Evolutionary conservation across 2,329 filamentous ascomycete genomes (phyloP).

Genomic region (Aspergillaceae sp.): DNA sequence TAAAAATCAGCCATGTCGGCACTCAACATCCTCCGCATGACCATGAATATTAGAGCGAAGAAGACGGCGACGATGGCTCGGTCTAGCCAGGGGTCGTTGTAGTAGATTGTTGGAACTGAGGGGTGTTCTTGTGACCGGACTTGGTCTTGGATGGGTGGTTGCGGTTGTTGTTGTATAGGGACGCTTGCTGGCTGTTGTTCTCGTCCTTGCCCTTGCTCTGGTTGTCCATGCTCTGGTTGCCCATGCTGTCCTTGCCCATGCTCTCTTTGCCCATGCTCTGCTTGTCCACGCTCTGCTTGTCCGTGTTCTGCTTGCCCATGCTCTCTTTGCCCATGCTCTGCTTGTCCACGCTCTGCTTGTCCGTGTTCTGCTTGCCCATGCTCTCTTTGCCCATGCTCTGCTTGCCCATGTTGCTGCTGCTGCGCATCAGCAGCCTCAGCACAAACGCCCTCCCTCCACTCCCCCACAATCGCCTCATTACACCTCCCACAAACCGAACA

Average conservation of each 20-base stretch:
- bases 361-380: no score
- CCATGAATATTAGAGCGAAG: constrained; percentile 60
- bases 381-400: no score
- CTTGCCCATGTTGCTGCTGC: background rate
- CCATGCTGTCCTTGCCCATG: no score
- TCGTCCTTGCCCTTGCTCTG: background rate
- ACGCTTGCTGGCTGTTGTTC: background rate
- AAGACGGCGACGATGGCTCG: constrained; percentile 67
- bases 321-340: background rate
- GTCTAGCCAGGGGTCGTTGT: constrained; percentile 60
- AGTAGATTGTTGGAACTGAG: constrained; percentile 29
- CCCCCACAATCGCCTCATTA: constrained; percentile 65
- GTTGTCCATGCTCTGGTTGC: background rate
- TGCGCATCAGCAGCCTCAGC: constrained; percentile 15
- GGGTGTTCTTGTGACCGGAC: constrained; percentile 20
- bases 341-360: no score
- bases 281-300: no score
- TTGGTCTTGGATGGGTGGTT: constrained; percentile 1
- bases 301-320: no score
- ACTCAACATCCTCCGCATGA: constrained; percentile 44
- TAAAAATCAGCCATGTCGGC: constrained; percentile 6
- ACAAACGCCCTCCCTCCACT: constrained; percentile 52
- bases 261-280: no score
- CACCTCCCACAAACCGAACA: constrained; percentile 57
- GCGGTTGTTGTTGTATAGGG: constrained; percentile 1